A percentile compares a stretch with the other conserved stretches of the same genome.
Conservation (phyloP, 1,139 yeast species). For the Debaryomycetaceae sp. region DNA sequence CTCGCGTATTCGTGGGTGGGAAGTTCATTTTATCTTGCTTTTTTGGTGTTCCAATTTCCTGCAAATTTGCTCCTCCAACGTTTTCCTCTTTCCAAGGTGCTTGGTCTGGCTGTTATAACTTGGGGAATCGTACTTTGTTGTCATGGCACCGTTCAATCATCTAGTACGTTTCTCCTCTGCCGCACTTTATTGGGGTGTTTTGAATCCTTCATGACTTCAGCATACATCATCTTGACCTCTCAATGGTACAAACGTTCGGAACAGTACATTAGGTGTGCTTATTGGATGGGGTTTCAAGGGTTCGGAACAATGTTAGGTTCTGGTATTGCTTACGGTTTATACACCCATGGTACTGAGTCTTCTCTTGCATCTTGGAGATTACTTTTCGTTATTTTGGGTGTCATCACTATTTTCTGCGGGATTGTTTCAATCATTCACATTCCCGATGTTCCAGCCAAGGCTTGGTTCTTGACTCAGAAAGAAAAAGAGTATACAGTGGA, state of each 20-base stretch:
- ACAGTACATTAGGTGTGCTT: constrained; percentile 19
- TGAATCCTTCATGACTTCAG: constrained; percentile 55
- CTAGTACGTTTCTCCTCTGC: constrained; percentile 25
- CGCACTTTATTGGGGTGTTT: constrained; percentile 46
- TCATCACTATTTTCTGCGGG: constrained; percentile 25
- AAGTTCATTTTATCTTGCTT: constrained; percentile 53
- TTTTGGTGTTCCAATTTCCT: constrained; percentile 46
- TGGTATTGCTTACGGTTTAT: constrained; percentile 23
- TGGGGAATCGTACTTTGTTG: constrained; percentile 30
- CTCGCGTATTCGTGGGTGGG: constrained; percentile 55
- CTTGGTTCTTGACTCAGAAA: constrained; percentile 38
- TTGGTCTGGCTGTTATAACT: constrained; percentile 17
- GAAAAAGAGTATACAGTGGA: constrained; percentile 43
- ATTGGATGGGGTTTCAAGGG: constrained; percentile 33
- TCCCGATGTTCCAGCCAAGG: constrained; percentile 28
- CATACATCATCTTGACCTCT: constrained; percentile 48
- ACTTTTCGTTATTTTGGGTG: constrained; percentile 29
- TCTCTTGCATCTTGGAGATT: constrained; percentile 28
- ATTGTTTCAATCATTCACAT: constrained; percentile 18
- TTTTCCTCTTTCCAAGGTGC: constrained; percentile 27
- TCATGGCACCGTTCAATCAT: constrained; percentile 25
- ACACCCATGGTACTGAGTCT: constrained; percentile 8
- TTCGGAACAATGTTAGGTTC: constrained; percentile 23
- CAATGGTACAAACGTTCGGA: constrained; percentile 25
- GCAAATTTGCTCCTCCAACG: constrained; percentile 38